phyloP scores from a whole-genome alignment of 2,329 filamentous ascomycete genomes.

The Pezicula radicicola region DNA sequence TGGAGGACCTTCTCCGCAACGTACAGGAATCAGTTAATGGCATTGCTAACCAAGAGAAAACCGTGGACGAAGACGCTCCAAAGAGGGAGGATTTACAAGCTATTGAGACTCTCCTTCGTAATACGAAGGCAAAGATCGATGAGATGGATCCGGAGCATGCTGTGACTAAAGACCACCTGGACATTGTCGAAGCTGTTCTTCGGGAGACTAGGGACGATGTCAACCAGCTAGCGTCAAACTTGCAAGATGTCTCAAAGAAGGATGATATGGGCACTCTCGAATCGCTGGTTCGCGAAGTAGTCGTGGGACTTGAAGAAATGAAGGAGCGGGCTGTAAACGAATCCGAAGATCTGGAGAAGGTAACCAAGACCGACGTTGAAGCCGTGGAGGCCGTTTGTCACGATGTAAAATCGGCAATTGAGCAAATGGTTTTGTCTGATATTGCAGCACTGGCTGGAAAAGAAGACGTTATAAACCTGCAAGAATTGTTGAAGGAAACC shows the following conservation, averaged over 20 bases:
- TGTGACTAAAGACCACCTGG: slow-evolving; percentile 63
- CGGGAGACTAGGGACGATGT: slow-evolving; percentile 74
- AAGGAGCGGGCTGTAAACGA: slow-evolving; percentile 44
- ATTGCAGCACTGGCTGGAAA: slow-evolving; percentile 70
- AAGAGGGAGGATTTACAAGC: slow-evolving; percentile 84
- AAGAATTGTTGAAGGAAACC: slow-evolving; percentile 68
- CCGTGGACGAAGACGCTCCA: slow-evolving; percentile 44
- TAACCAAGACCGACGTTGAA: slow-evolving; percentile 80
- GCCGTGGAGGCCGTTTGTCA: slow-evolving; percentile 76
- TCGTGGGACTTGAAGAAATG: slow-evolving; percentile 71
- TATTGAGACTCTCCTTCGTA: slow-evolving; percentile 85
- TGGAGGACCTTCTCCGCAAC: slow-evolving; percentile 50
- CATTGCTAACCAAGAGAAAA: slow-evolving; percentile 39
- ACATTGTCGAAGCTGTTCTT: slow-evolving; percentile 52
- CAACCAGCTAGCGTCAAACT: slow-evolving; percentile 59
- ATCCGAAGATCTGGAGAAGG: slow-evolving; percentile 47
- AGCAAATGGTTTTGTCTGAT: slow-evolving; percentile 70
- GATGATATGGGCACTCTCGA: slow-evolving; percentile 78
- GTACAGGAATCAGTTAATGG: slow-evolving; percentile 59
- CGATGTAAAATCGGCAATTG: slow-evolving; percentile 79
- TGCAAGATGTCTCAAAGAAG: slow-evolving; percentile 71
- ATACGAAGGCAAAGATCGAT: slow-evolving; percentile 85
- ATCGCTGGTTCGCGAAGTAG: slow-evolving; percentile 74
- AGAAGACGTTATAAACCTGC: slow-evolving; percentile 69
- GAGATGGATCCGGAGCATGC: slow-evolving; percentile 74